Evolutionary conservation across 768 basidiomycete species (phyloP), one percentile per base, ranked within the genome.

Genomic region (Boletus reticuloceps): DNA sequence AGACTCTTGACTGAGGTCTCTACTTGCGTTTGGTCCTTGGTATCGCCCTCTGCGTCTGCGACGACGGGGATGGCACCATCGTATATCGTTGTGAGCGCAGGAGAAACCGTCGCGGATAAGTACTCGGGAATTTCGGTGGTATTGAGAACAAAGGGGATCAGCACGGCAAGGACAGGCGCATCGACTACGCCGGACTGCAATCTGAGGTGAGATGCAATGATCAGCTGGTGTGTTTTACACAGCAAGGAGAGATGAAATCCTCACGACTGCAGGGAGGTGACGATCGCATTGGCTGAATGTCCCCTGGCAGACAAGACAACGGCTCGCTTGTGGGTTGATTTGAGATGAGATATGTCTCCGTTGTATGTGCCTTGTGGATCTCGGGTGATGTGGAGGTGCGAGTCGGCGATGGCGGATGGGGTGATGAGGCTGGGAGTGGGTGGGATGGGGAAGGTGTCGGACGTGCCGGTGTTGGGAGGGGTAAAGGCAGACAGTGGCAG

Each of bases 401-500:
- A 82, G 67, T 94, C 91, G 62, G 89, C 75, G 55, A 93, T 75
- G 20, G 70, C 70, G 10, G 73, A 72, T 0, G 91, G 91, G 62
- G 84, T 78, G 49, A 89, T 75, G 16, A 82, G 75, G 62, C 79
- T 84, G 3, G 91, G 88, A 54, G 84, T 87, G 20, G 84, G 82
- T 9, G 85, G 82, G 11, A 88, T 59, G 2, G 84, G 87, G 65
- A 90, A 91, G 1, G 74, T 73, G 43, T 90, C 89, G 19, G 79
- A 79, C 0, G 82, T 80, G 50, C 85, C 84, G 5, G 85, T 77
- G 70, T 80, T 87, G 25, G 88, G 86, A 0, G 88, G 83, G 27
- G 77, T 81, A 69, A 93, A 93, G 0, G 84, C 91, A 12, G 89
- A 90, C 25, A 84, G 68, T 0, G 90, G 89, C 13, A 94, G 82